These are phyloP conservation scores for Phialocephala sp. DNA, from an alignment of 2,329 filamentous ascomycete species.

Conservation along the genomic window DNA sequence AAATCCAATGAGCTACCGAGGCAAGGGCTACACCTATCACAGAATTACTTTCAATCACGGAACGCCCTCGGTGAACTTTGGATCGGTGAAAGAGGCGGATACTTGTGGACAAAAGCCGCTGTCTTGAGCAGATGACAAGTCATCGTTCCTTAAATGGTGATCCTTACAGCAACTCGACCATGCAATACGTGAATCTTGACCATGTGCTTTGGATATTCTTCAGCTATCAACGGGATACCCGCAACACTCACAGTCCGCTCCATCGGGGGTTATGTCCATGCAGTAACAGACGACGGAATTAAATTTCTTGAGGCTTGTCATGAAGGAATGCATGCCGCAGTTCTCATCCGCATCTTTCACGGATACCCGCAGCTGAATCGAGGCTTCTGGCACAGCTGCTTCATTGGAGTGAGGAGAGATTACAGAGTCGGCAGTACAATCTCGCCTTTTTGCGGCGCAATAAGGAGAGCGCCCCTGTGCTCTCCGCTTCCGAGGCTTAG, in stretches of 20 bases:
- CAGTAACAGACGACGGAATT: neutral
- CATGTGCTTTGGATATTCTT: slow-evolving; percentile 6
- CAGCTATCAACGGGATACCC: neutral
- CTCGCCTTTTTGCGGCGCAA: neutral
- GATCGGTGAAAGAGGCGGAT: neutral
- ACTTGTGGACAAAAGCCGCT: neutral
- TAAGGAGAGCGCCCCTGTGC: neutral
- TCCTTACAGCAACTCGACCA: slow-evolving; percentile 8
- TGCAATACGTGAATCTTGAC: slow-evolving; percentile 6
- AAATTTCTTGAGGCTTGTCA: neutral
- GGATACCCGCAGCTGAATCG: slow-evolving; percentile 14
- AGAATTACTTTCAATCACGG: neutral
- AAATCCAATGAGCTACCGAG: slow-evolving; percentile 1
- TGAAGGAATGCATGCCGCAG: neutral
- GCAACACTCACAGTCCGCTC: neutral
- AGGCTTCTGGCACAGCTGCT: slow-evolving; percentile 7
- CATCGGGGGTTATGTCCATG: neutral
- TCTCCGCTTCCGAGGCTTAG: neutral
- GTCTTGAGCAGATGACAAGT: slow-evolving; percentile 11
- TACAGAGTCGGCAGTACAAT: slow-evolving; percentile 7
- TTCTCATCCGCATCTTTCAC: neutral
- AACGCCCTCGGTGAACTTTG: neutral
- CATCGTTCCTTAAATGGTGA: slow-evolving; percentile 1
- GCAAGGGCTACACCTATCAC: neutral
- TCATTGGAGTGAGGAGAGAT: slow-evolving; percentile 11